Percentiles rank a stretch among this genome's conserved stretches.
Evolutionary conservation across 2,329 filamentous ascomycete species (phyloP).

Genomic region (Chrysosporium keratinophilum): DNA sequence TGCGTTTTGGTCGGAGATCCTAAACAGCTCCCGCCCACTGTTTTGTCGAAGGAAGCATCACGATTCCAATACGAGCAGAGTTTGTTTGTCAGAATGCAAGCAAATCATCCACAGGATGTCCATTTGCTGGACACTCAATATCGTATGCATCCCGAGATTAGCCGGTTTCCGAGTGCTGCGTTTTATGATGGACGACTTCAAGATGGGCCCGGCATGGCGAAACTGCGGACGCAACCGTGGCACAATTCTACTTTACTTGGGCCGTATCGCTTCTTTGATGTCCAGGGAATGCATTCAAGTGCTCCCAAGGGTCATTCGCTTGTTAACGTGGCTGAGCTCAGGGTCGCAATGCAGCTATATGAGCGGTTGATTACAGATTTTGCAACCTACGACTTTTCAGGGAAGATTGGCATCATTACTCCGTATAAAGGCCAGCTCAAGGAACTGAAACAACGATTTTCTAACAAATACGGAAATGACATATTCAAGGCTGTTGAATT

Average conservation of each 20-base stretch:
- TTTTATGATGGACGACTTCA: conserved; percentile 86
- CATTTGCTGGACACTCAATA: conserved; percentile 97
- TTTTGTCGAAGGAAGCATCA: conserved; percentile 85
- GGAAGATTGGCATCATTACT: conserved; percentile 93
- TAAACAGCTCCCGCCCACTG: conserved; percentile 91
- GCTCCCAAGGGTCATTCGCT: conserved; percentile 80
- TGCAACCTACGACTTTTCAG: conserved; percentile 55
- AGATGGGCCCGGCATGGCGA: conserved; percentile 74
- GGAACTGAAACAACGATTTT: conserved; percentile 67
- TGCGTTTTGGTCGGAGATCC: conserved; percentile 96
- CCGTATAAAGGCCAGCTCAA: conserved; percentile 90
- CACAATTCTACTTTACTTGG: conserved; percentile 70
- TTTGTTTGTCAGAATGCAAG: conserved; percentile 96
- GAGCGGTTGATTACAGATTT: conserved; percentile 67
- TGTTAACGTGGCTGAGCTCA: conserved; percentile 77
- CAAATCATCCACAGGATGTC: conserved; percentile 75
- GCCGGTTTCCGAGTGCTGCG: conserved; percentile 72
- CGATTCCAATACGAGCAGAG: conserved; percentile 94
- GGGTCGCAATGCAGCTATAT: conserved; percentile 77
- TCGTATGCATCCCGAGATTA: conserved; percentile 98
- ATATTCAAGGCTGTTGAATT: conserved; percentile 82
- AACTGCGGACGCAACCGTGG: conserved; percentile 69
- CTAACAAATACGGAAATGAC: conserved; percentile 57
- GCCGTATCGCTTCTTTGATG: conserved; percentile 95
- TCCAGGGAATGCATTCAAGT: conserved; percentile 73